Conservation (phyloP, 1,284 basidiomycete species). For the Trametes pubescens region DNA sequence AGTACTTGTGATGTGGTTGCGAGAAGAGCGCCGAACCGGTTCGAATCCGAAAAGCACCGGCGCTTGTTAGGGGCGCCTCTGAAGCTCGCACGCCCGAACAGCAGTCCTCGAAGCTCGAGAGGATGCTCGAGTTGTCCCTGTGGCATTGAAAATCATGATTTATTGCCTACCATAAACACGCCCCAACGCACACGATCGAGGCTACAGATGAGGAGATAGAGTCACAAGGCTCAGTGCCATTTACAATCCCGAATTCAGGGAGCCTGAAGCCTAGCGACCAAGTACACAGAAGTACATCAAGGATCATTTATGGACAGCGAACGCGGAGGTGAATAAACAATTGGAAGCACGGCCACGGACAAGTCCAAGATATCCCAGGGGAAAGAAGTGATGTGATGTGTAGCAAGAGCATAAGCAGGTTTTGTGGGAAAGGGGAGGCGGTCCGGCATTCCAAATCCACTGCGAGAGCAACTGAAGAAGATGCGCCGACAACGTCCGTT, state of each 20-base stretch:
- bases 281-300: constrained; percentile 28
- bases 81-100: background rate
- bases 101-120: no score
- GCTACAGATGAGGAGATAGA: background rate
- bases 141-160: background rate
- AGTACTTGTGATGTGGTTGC: constrained; percentile 26
- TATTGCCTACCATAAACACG: background rate
- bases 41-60: constrained; percentile 23
- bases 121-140: no score
- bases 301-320: constrained; percentile 36
- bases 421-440: constrained; percentile 3
- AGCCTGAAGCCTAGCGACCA: constrained; percentile 24
- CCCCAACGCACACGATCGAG: no score
- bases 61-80: background rate
- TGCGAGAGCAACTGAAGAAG: background rate
- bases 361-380: constrained; percentile 22
- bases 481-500: background rate
- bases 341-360: constrained; percentile 19
- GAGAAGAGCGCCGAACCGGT: constrained; percentile 33
- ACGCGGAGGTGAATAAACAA: constrained; percentile 35
- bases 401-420: constrained; percentile 11
- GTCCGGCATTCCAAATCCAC: background rate
- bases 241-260: constrained; percentile 22
- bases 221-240: constrained; percentile 11
- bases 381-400: constrained; percentile 1